Conservation (phyloP, 176 grass and related monocot species). For the Chrysopogon serrulatus region DNA sequence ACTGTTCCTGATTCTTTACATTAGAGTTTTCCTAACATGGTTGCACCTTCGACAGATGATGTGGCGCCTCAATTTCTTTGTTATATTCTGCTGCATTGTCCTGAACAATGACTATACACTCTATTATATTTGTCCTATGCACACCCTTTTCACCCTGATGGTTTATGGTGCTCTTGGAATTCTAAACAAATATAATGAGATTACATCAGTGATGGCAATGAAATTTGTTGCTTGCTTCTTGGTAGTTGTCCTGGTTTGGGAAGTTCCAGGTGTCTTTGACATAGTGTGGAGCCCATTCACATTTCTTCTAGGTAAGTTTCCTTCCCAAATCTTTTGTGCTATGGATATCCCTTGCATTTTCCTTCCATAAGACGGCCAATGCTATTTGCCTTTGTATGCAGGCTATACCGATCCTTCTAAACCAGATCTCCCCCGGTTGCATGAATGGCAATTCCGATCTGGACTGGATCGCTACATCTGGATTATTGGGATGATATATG, state of each 20-base stretch:
- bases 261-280: constrained; percentile 85
- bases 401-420: constrained; percentile 88
- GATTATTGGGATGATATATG: constrained; percentile 99
- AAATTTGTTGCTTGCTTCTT: constrained; percentile 85
- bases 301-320: constrained; percentile 70
- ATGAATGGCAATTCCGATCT: constrained; percentile 96
- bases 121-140: constrained; percentile 99
- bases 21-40: constrained; percentile 14
- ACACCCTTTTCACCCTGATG: constrained; percentile 98
- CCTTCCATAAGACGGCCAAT: constrained; percentile 1
- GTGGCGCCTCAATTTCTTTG: constrained; percentile 99
- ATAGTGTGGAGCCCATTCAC: constrained; percentile 90
- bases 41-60: constrained; percentile 87
- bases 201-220: constrained; percentile 72
- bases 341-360: neutral
- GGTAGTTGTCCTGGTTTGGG: constrained; percentile 88
- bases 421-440: constrained; percentile 73
- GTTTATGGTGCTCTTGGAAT: constrained; percentile 95
- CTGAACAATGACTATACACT: constrained; percentile 93
- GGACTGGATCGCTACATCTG: constrained; percentile 98
- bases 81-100: constrained; percentile 86
- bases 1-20: constrained; percentile 13
- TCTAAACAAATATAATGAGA: constrained; percentile 94
- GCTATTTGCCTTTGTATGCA: constrained; percentile 28
- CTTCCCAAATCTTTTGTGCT: constrained; percentile 8